Base-by-base conservation (phyloP, 495 filamentous ascomycete genomes). In the Talaromyces liani region DNA sequence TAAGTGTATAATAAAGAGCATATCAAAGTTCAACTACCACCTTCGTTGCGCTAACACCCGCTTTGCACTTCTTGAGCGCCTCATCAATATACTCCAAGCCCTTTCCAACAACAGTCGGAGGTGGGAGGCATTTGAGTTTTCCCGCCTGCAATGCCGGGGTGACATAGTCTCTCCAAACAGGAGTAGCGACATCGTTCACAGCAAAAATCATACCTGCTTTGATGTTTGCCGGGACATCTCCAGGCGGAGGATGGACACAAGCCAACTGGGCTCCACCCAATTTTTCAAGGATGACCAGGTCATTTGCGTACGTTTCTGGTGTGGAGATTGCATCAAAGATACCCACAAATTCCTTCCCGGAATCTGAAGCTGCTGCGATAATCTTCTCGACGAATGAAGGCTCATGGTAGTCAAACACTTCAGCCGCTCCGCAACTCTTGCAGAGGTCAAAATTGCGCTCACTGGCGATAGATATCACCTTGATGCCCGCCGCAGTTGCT, bases 401-500 rank as follows among this genome's bases (percentile, higher is more conserved):
- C 25, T 71, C 65, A 7, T 74, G 74, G 70, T 90, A 87, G 70
- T 90, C 85, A 59, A 87, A 84, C 1, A 79, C 82, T n/a, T 75
- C 58, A 24, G 58, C 74, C 2, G 87, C 87, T 5, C 87, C 86
- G 0, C 87, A 75, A 1, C 60, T 65, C 65, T 77, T 80, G 41
- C 83, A 70, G 60, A 78, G 80, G 0, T 78, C 78, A 41, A 82
- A 79, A 68, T 89, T 89, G 65, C 76, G 76, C 1, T 73, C 70
- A 1, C 79, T 82, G 0, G 82, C 75, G 0, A 84, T 87, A 0
- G 81, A 73, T 56, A 87, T 70, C 2, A 89, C 87, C 12, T 83
- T 79, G 27, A 81, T 81, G 2, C 87, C 87, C 0, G 87, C 77
- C 0, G 82, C 80, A 1, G 73, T 71, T 4, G 83, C 84, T 22